phyloP scores from a whole-genome alignment of 192 early-diverging fungal species.

The Coemansia sp. region DNA sequence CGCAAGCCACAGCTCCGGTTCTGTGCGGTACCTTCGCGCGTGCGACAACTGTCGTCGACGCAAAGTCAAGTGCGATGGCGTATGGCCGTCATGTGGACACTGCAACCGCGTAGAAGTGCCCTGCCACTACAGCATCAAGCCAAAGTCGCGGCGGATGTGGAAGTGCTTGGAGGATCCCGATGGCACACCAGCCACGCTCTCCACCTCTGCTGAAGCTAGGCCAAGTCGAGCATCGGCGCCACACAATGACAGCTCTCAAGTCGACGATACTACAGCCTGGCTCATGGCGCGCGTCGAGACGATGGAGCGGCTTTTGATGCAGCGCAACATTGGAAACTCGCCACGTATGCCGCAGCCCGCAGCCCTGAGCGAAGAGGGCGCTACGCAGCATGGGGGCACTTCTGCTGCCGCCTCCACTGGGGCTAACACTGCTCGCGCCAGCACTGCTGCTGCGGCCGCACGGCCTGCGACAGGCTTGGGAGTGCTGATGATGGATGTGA shows the following conservation, averaged over 20 bases:
- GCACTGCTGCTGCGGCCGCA: background rate
- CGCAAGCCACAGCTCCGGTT: background rate
- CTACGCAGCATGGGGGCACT: background rate
- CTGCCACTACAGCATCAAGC: slow-evolving; percentile 58
- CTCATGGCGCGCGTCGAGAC: slow-evolving; percentile 52
- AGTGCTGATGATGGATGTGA: background rate
- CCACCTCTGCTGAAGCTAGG: background rate
- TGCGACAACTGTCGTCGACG: slow-evolving; percentile 57
- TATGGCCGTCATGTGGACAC: slow-evolving; percentile 46
- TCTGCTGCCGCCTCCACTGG: background rate
- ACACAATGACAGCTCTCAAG: background rate
- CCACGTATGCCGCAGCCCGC: slow-evolving; percentile 17
- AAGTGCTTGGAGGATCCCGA: slow-evolving; percentile 44
- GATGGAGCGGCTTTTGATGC: slow-evolving; percentile 55
- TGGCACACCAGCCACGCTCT: background rate
- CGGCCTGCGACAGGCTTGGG: background rate
- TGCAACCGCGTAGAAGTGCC: slow-evolving; percentile 43
- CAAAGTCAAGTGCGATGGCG: slow-evolving; percentile 57
- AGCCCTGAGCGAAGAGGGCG: background rate
- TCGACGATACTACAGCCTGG: slow-evolving; percentile 41
- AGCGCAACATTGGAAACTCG: slow-evolving; percentile 37
- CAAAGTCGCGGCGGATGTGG: slow-evolving; percentile 55
- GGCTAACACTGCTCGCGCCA: background rate
- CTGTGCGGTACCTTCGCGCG: slow-evolving; percentile 40
- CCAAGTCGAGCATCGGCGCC: background rate